Percentiles rank a stretch among this genome's conserved stretches.
Conservation (phyloP, 148 eudicot genomes). For the Rhododendron simsii region DNA sequence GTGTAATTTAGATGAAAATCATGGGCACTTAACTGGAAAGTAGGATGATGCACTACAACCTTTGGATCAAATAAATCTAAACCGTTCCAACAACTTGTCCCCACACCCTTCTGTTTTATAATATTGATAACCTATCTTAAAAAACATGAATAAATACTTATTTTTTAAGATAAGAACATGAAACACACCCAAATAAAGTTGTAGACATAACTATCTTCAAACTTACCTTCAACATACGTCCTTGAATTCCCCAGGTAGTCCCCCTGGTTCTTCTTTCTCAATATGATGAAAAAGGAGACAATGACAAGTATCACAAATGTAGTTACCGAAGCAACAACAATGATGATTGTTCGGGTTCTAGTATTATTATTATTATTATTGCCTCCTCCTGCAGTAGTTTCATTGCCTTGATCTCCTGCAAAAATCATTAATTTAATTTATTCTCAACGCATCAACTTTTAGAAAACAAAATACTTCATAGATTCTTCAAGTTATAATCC, state of each 20-base stretch:
- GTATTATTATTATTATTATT: neutral
- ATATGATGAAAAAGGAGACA: neutral
- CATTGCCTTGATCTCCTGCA: neutral
- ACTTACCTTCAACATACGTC: neutral
- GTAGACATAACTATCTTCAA: neutral
- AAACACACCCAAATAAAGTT: too few relatives aligned
- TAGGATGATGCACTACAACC: too few relatives aligned
- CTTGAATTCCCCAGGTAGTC: neutral
- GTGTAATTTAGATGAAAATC: too few relatives aligned
- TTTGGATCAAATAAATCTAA: too few relatives aligned
- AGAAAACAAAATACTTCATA: too few relatives aligned
- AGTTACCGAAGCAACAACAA: constrained; percentile 8
- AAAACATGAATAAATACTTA: too few relatives aligned
- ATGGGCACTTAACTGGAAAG: too few relatives aligned
- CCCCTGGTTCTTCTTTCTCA: constrained; percentile 15
- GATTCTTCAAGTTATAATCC: too few relatives aligned
- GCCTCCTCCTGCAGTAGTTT: neutral
- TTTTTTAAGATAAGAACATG: too few relatives aligned
- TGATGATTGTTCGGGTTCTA: constrained; percentile 3
- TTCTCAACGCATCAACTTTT: neutral
- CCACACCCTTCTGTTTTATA: too few relatives aligned
- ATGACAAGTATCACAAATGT: constrained; percentile 1
- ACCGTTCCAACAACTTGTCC: too few relatives aligned
- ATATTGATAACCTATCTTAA: too few relatives aligned
- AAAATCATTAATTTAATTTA: neutral